phyloP scores from a whole-genome alignment of 2,329 filamentous ascomycete species.

The Paramyrothecium sp. region DNA sequence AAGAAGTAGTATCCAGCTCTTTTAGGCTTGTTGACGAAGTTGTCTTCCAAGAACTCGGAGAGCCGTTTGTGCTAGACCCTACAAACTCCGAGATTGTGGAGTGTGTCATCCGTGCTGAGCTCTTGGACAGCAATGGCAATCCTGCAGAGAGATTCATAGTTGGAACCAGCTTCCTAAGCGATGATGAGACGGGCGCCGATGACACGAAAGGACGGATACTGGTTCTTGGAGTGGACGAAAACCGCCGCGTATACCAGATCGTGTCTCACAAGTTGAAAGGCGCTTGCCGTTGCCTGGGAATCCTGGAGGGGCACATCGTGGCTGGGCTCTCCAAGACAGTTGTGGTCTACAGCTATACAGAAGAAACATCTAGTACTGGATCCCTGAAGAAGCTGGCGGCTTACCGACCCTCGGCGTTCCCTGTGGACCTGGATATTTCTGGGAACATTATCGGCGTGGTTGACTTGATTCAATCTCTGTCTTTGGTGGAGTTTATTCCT shows the following conservation, averaged over 20 bases:
- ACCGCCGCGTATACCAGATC: slow-evolving; percentile 71
- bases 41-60: slow-evolving; percentile 73
- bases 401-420: slow-evolving; percentile 80
- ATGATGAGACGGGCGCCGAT: slow-evolving; percentile 51
- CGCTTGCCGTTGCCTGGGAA: slow-evolving; percentile 74
- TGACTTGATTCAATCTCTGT: slow-evolving; percentile 91
- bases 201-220: slow-evolving; percentile 71
- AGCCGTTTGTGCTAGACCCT: slow-evolving; percentile 60
- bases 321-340: slow-evolving; percentile 89
- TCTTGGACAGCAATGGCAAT: slow-evolving; percentile 57
- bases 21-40: slow-evolving; percentile 91
- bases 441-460: slow-evolving; percentile 78
- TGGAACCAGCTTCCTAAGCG: slow-evolving; percentile 76
- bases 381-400: slow-evolving; percentile 69
- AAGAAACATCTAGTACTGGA: slow-evolving; percentile 54
- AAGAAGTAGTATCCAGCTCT: slow-evolving; percentile 75
- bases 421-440: slow-evolving; percentile 75
- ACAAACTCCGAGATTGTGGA: slow-evolving; percentile 70
- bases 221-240: slow-evolving; percentile 76
- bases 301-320: slow-evolving; percentile 75
- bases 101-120: slow-evolving; percentile 73
- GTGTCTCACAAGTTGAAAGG: slow-evolving; percentile 70
- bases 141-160: slow-evolving; percentile 80
- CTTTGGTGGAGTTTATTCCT: slow-evolving; percentile 69
- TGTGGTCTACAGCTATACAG: slow-evolving; percentile 53